Evolutionary conservation across 75 land plant species (phyloP).

Genomic region (Ceratopteris richardii): DNA sequence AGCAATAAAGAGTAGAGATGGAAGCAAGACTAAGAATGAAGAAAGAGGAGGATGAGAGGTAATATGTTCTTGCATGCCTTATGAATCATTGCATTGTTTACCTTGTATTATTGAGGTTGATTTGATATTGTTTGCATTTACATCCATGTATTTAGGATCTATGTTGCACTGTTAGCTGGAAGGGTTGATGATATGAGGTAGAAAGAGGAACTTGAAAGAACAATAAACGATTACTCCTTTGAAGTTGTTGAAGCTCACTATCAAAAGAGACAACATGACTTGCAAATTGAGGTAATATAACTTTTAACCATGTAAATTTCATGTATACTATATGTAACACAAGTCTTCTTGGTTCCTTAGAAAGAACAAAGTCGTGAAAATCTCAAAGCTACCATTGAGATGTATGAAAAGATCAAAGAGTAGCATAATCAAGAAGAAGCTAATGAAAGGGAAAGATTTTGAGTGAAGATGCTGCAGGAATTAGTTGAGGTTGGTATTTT

Average conservation of each 20-base stretch:
- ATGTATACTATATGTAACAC: background rate
- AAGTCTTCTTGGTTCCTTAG: background rate
- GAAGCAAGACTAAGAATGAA: slow-evolving; percentile 3
- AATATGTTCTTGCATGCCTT: background rate
- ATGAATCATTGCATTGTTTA: background rate
- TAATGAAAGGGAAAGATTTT: background rate
- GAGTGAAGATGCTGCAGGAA: slow-evolving; percentile 3
- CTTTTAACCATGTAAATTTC: too few relatives aligned
- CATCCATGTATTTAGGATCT: slow-evolving; percentile 1
- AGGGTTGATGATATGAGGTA: background rate
- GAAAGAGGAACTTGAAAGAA: slow-evolving; percentile 3
- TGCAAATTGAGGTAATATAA: slow-evolving; percentile 6
- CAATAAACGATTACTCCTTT: slow-evolving; percentile 8
- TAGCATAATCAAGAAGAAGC: background rate
- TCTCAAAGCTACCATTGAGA: slow-evolving; percentile 6
- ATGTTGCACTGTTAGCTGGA: slow-evolving; percentile 9
- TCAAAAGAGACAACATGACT: slow-evolving; percentile 4
- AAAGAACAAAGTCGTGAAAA: slow-evolving; percentile 5
- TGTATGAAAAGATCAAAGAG: slow-evolving; percentile 5
- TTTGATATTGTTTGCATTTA: too few relatives aligned
- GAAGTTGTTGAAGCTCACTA: slow-evolving; percentile 7
- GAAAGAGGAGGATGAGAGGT: slow-evolving; percentile 6
- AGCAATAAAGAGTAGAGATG: slow-evolving; percentile 3
- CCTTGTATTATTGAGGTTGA: too few relatives aligned
- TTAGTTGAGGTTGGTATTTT: slow-evolving; percentile 1